Evolutionary conservation across 257 asterid genomes (phyloP), one percentile per base, ranked within the genome.

Genomic region (Galeopsis tetrahit): DNA sequence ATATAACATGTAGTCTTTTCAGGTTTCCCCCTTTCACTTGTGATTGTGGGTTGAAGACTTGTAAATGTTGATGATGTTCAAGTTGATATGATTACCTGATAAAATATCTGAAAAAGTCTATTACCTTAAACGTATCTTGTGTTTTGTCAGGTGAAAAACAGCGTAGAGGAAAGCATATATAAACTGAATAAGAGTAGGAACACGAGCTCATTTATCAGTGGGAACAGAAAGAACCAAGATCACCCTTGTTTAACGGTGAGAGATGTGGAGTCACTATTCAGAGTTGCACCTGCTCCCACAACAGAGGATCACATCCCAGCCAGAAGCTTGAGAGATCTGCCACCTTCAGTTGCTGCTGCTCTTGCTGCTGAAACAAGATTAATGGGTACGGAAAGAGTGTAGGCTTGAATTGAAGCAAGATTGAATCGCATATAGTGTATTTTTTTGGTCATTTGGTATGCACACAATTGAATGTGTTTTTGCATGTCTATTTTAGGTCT

Each of bases 261-360:
- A 71, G 98, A 94, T 33, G 93, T 94, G 6, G 93, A 91, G 63
- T 88, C 92, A 61, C 76, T 94, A 52, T 94, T 94, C 85, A 88
- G 95, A 80, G 94, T 83, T 7, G 86, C 79, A 3, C 86, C 93
- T 13, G 65, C 85, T 68, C 66, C 72, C 1, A 62, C n/a, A 11
- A 32, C 73, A n/a, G 76, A 75, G 31, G 79, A 80, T 57, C 80
- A 82, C 48, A 68, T 32, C 48, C 74, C 85, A 13, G 55, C 52
- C 7, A 78, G 78, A 73, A 88, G 91, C 83, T 78, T 91, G 87
- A 85, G 76, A 68, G 91, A 85, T 77, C 83, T 94, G 68, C 96
- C 98, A 17, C 85, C 98, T 76, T 84, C 96, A n/a, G 85, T 78
- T 10, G 97, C 98, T 67, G 98, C 98, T 71, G 96, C 91, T 7